Evolutionary conservation across 371 early-diverging fungal species (phyloP).

Genomic region (Lichtheimia hyalospora): DNA sequence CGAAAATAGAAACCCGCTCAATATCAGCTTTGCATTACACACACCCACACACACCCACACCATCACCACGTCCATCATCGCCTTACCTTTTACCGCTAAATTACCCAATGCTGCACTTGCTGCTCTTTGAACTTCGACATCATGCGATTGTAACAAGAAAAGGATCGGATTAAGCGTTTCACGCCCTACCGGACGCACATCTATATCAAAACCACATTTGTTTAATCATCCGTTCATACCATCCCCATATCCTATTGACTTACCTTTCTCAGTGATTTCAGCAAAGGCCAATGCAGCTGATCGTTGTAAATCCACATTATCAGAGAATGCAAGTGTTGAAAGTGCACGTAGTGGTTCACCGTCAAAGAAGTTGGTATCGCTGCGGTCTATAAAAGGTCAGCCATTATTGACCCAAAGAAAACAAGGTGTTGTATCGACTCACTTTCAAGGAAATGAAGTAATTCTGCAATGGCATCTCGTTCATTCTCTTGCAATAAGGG

Average conservation of each 20-base stretch:
- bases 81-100: constrained; percentile 81
- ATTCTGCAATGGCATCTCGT: constrained; percentile 80
- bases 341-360: constrained; percentile 85
- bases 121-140: constrained; percentile 87
- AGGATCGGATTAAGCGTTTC: constrained; percentile 83
- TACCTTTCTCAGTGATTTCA: constrained; percentile 87
- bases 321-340: constrained; percentile 82
- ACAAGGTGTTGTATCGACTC: constrained; percentile 28
- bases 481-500: constrained; percentile 84
- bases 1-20: background rate
- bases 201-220: constrained; percentile 32
- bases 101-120: constrained; percentile 92
- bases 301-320: constrained; percentile 83
- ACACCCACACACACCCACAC: no score
- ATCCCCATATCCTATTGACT: background rate
- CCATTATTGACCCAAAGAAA: background rate
- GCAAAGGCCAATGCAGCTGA: constrained; percentile 92
- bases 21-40: background rate
- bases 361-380: constrained; percentile 82
- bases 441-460: constrained; percentile 84
- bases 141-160: constrained; percentile 80
- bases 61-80: no score
- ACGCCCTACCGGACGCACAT: constrained; percentile 77
- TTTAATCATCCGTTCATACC: background rate
- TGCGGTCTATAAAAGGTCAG: constrained; percentile 55